Evolutionary conservation across 805 yeast genomes (phyloP).

Genomic region (Nakazawaea anatomiae): DNA sequence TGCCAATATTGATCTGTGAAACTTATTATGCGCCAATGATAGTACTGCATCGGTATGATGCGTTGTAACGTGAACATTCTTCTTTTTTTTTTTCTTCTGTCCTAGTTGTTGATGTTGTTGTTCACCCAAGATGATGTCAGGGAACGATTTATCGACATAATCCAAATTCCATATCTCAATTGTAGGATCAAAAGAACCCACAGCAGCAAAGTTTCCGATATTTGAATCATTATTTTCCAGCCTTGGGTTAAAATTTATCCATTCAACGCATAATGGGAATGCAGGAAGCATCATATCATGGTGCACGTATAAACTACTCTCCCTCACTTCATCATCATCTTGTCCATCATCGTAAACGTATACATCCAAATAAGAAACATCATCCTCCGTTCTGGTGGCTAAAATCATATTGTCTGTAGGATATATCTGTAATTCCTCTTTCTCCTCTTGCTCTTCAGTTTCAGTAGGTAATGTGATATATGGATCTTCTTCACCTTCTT

Average conservation of each 20-base stretch:
- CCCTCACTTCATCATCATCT: constrained; percentile 66
- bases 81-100: constrained; percentile 42
- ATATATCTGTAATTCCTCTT: constrained; percentile 76
- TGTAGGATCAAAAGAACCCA: constrained; percentile 96
- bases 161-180: constrained; percentile 97
- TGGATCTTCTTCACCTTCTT: constrained; percentile 29
- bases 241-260: constrained; percentile 77
- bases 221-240: constrained; percentile 35
- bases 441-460: constrained; percentile 67
- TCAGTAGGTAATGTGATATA: constrained; percentile 59
- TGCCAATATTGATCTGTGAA: constrained; percentile 79
- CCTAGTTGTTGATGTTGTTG: constrained; percentile 38
- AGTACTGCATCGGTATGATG: constrained; percentile 94
- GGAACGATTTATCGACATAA: constrained; percentile 87
- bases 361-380: constrained; percentile 84
- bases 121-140: constrained; percentile 88
- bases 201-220: constrained; percentile 88
- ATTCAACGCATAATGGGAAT: constrained; percentile 93
- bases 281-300: constrained; percentile 97
- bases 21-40: constrained; percentile 75
- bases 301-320: constrained; percentile 78
- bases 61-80: constrained; percentile 49
- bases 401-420: constrained; percentile 87
- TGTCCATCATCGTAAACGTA: constrained; percentile 87
- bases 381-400: constrained; percentile 95